Conservation (phyloP, 2,329 filamentous ascomycete species). For the Amphichorda felina region DNA sequence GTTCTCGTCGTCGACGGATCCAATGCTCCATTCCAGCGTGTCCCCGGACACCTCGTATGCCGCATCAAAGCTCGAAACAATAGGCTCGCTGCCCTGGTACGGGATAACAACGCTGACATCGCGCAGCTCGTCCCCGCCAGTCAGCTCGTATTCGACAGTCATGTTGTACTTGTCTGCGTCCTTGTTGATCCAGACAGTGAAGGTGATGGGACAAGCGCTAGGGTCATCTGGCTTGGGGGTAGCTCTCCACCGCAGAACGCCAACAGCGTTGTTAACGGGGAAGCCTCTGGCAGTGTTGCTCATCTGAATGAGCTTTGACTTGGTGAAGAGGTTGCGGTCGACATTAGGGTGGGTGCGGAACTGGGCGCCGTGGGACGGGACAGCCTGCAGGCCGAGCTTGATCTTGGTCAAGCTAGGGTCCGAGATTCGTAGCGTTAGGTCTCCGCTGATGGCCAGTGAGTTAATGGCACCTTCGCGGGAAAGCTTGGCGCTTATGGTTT, state of each 20-base stretch:
- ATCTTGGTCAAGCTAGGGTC: slow-evolving; percentile 85
- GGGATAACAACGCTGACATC: slow-evolving; percentile 86
- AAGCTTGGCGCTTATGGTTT: slow-evolving; percentile 82
- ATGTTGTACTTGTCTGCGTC: slow-evolving; percentile 74
- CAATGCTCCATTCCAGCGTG: slow-evolving; percentile 87
- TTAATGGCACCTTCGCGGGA: slow-evolving; percentile 80
- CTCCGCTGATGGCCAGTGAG: slow-evolving; percentile 80
- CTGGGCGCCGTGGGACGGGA: slow-evolving; percentile 72
- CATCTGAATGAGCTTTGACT: slow-evolving; percentile 75
- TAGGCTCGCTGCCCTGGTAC: slow-evolving; percentile 73
- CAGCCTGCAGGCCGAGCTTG: slow-evolving; percentile 69
- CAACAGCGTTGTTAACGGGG: slow-evolving; percentile 87
- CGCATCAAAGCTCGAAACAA: slow-evolving; percentile 83
- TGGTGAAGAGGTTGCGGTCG: slow-evolving; percentile 78
- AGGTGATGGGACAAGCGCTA: slow-evolving; percentile 79
- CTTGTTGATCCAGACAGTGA: slow-evolving; percentile 96
- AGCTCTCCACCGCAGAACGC: slow-evolving; percentile 86
- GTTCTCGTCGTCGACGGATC: slow-evolving; percentile 72
- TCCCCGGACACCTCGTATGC: slow-evolving; percentile 90
- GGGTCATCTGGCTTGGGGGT: slow-evolving; percentile 70
- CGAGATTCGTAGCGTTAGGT: slow-evolving; percentile 81
- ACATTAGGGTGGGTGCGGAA: slow-evolving; percentile 96
- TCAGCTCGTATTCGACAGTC: slow-evolving; percentile 92
- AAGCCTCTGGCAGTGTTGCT: slow-evolving; percentile 82
- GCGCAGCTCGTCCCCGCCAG: slow-evolving; percentile 62